Evolutionary conservation across 305 asterid species (phyloP).

Genomic region (Fraxinus sp.): DNA sequence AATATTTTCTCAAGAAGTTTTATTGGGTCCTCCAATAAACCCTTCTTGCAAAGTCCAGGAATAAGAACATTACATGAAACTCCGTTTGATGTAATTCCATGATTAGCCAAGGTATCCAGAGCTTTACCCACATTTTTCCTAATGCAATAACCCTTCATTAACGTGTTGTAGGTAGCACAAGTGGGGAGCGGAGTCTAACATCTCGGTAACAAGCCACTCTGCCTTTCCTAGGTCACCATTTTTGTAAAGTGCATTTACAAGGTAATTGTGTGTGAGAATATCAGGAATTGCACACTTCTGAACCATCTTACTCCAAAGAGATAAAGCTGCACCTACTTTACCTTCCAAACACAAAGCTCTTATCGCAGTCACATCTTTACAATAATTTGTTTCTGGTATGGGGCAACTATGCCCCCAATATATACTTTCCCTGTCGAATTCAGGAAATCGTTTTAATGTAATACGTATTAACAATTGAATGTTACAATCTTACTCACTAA

Average conservation of each 20-base stretch:
- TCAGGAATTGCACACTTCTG: constrained; percentile 54
- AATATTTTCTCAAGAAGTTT: constrained; percentile 54
- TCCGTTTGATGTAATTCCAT: constrained; percentile 58
- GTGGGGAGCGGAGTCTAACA: constrained; percentile 58
- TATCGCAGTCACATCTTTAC: constrained; percentile 36
- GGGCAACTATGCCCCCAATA: constrained; percentile 37
- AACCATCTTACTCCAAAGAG: constrained; percentile 54
- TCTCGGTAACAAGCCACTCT: constrained; percentile 58
- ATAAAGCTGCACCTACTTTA: constrained; percentile 55
- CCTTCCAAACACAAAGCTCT: constrained; percentile 70
- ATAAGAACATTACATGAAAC: constrained; percentile 74
- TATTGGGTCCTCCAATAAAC: constrained; percentile 51
- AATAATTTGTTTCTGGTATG: constrained; percentile 29
- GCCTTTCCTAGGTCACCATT: constrained; percentile 60
- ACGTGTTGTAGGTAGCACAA: constrained; percentile 78
- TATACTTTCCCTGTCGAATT: constrained; percentile 59
- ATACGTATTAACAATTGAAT: not conserved
- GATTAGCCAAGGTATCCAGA: constrained; percentile 52
- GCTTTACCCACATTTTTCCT: constrained; percentile 58
- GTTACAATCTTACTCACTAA: constrained; percentile 10
- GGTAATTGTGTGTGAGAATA: constrained; percentile 63
- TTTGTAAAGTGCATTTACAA: constrained; percentile 69
- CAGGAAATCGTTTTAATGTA: not conserved
- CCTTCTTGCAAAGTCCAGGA: constrained; percentile 71
- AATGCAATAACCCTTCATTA: constrained; percentile 68